Percentiles rank a stretch among this genome's conserved stretches.
phyloP scores from a whole-genome alignment of 257 asterid species.

The Plantago elongata region DNA sequence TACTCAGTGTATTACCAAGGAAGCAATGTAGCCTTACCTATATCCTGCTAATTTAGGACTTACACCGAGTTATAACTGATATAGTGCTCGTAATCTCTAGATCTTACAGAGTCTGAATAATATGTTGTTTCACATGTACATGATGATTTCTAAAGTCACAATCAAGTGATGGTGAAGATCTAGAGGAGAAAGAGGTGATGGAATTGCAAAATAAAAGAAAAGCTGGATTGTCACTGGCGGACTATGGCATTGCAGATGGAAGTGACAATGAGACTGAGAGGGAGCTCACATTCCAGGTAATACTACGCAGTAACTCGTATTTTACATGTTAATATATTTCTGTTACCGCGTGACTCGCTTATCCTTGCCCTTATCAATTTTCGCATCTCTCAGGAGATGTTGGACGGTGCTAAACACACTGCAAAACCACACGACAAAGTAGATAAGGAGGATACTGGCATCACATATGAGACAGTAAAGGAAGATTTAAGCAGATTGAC shows the following conservation, averaged over 20 bases:
- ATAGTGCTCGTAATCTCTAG: too few species aligned
- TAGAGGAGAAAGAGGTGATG: conserved; percentile 75
- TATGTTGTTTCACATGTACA: too few species aligned
- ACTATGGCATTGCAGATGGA: conserved; percentile 70
- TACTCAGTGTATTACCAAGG: too few species aligned
- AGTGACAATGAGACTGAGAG: conserved; percentile 40
- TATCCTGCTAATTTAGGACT: too few species aligned
- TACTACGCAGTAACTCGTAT: conserved; percentile 13
- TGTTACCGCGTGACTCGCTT: background rate
- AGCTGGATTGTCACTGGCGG: conserved; percentile 46
- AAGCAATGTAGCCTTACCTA: too few species aligned
- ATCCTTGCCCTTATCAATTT: conserved; percentile 14
- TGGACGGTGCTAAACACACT: conserved; percentile 42
- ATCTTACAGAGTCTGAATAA: too few species aligned
- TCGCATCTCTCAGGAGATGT: conserved; percentile 50
- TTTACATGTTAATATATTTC: conserved; percentile 6
- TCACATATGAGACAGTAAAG: conserved; percentile 53
- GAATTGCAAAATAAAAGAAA: conserved; percentile 56
- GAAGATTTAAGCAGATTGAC: conserved; percentile 73
- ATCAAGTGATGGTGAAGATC: conserved; percentile 73
- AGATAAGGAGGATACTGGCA: conserved; percentile 38
- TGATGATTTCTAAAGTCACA: conserved; percentile 31
- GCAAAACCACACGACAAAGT: conserved; percentile 37
- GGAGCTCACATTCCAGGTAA: conserved; percentile 78
- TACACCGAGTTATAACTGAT: too few species aligned